These are phyloP conservation scores for Prunus armeniaca DNA, from an alignment of 306 rosid genomes.

Conservation along the genomic window DNA sequence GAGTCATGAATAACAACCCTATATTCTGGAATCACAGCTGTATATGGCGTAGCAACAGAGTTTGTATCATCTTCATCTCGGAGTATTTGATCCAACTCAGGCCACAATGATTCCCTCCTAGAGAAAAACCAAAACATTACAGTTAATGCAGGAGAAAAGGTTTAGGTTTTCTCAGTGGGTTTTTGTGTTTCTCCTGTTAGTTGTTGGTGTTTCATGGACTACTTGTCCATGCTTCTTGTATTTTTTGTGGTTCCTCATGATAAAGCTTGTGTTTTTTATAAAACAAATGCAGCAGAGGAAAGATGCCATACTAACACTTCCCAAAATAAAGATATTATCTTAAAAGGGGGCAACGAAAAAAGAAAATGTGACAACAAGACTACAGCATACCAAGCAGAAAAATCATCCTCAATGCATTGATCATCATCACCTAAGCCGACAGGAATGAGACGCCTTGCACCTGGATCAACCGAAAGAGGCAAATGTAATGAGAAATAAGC, in stretches of 20 bases:
- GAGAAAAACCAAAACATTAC: slow-evolving; percentile 15
- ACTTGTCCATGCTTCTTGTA: background rate
- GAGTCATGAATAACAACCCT: slow-evolving; percentile 71
- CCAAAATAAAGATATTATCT: slow-evolving; percentile 1
- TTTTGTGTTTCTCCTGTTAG: too few relatives aligned
- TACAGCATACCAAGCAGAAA: slow-evolving; percentile 63
- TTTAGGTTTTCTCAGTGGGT: too few relatives aligned
- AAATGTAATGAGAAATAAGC: background rate
- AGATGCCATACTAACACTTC: slow-evolving; percentile 7
- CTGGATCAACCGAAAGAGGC: slow-evolving; percentile 33
- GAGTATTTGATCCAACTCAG: slow-evolving; percentile 77
- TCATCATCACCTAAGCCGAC: slow-evolving; percentile 87
- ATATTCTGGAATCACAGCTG: slow-evolving; percentile 68
- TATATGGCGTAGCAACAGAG: slow-evolving; percentile 72
- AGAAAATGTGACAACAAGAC: slow-evolving; percentile 3
- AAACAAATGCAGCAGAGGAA: background rate
- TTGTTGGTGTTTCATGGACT: too few relatives aligned
- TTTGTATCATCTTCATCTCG: slow-evolving; percentile 73
- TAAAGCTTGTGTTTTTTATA: too few relatives aligned
- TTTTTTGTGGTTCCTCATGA: too few relatives aligned
- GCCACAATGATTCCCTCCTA: slow-evolving; percentile 85
- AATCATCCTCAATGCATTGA: slow-evolving; percentile 87
- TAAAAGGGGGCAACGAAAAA: background rate
- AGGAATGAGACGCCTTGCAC: slow-evolving; percentile 70
- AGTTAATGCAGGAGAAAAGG: slow-evolving; percentile 9